phyloP scores from a whole-genome alignment of 176 grass and related monocot genomes.

The Lolium rigidum region DNA sequence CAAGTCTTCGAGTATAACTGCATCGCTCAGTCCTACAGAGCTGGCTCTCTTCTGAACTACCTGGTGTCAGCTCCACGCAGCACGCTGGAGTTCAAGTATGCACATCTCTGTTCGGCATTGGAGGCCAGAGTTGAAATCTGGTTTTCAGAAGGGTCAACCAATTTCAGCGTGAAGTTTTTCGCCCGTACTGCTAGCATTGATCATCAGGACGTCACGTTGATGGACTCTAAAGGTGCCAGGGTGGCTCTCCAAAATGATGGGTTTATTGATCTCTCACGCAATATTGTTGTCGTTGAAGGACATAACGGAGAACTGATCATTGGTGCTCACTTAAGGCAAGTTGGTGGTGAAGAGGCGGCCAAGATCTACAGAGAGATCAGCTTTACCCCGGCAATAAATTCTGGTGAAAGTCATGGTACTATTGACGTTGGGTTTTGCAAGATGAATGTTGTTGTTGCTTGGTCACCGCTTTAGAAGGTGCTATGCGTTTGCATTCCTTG shows the following conservation, averaged over 20 bases:
- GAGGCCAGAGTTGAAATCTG: not conserved
- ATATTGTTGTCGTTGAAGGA: not conserved
- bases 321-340: not conserved
- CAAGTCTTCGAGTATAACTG: not conserved
- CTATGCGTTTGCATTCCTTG: not conserved
- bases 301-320: not conserved
- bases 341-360: not conserved
- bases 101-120: not conserved
- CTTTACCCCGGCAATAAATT: not conserved
- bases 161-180: not conserved
- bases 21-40: not conserved
- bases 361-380: not conserved
- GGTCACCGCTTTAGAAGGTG: not conserved
- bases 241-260: not conserved
- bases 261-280: not conserved
- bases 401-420: not conserved
- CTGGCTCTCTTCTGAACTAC: not conserved
- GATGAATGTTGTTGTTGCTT: not conserved
- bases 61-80: not conserved
- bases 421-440: conserved; percentile 10
- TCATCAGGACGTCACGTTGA: not conserved
- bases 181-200: not conserved
- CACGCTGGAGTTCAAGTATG: not conserved
- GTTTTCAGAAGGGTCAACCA: not conserved
- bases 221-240: not conserved